Conservation (phyloP, 331 rosid species). For the Cydonia oblonga region DNA sequence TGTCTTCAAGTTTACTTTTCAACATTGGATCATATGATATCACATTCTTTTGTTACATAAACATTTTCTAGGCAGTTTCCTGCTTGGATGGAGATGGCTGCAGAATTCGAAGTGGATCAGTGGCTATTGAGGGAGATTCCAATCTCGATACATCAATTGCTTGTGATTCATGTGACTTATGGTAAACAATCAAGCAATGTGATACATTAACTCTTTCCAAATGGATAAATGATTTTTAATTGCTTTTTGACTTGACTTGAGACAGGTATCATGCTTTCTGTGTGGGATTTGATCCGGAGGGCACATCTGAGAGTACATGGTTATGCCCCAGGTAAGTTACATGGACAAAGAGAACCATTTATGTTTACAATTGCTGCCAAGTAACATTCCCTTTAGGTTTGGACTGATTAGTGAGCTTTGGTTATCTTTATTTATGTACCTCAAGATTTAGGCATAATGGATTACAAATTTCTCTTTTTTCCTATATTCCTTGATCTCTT, state of each 20-base stretch:
- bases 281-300: slow-evolving; percentile 89
- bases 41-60: slow-evolving; percentile 22
- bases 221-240: background rate
- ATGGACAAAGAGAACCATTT: background rate
- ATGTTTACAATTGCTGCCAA: background rate
- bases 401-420: background rate
- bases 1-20: slow-evolving; percentile 10
- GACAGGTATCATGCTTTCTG: slow-evolving; percentile 96
- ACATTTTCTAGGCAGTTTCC: slow-evolving; percentile 75
- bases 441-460: background rate
- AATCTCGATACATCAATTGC: slow-evolving; percentile 90
- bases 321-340: slow-evolving; percentile 84
- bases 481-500: slow-evolving; percentile 2
- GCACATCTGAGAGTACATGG: slow-evolving; percentile 73
- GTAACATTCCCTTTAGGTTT: background rate
- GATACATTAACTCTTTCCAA: background rate
- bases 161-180: slow-evolving; percentile 88
- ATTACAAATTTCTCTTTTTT: slow-evolving; percentile 4
- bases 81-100: slow-evolving; percentile 95
- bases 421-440: background rate
- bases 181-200: slow-evolving; percentile 35
- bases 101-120: slow-evolving; percentile 65
- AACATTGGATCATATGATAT: slow-evolving; percentile 7
- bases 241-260: slow-evolving; percentile 18
- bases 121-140: slow-evolving; percentile 47